Evolutionary conservation across 306 rosid species (phyloP), one percentile per base, ranked within the genome.

Genomic region (Styphnolobium japonicum): DNA sequence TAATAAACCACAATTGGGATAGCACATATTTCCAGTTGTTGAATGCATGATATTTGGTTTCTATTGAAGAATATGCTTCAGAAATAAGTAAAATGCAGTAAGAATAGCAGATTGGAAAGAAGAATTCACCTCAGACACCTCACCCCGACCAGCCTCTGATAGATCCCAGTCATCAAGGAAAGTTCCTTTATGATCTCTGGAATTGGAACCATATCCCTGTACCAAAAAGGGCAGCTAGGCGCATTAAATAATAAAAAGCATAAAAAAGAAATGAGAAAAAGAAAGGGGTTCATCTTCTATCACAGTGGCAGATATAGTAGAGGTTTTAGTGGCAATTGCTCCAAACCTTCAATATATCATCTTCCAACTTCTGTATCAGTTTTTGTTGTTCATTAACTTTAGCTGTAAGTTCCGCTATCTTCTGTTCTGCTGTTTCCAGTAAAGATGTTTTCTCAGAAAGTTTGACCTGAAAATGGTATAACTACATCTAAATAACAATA

Each of bases 91-190:
- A 76, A 77, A 48, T 21, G 76, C 72, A 69, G 12, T 49, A 73
- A 48, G 65, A 49, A 70, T 71, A 22, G 80, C 56, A 68, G 65
- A 60, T 34, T 27, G 22, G 36, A 64, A 45, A 60, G 56, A 65
- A 74, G 74, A 83, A 73, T 31, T 46, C 77, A 95, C 99, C 99
- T 91, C 97, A 84, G 96, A 72, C 68, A 84, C 79, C 48, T 95
- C 98, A 58, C 82, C 69, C 18, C 92, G 87, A 76, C 93, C 90
- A 29, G 87, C 83, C 70, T 95, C 99, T 16, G 98, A 91, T 81
- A 95, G 94, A 89, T 95, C 97, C 99, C 99, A 95, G 69, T 95
- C 98, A 73, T 93, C 98, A 83, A 89, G 92, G 55, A 91, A 85
- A 79, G 45, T 85, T 62, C 92, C 90, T 80, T 2, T 63, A 53